Evolutionary conservation across 345 rosid genomes (phyloP).

Genomic region (Linum tenue): DNA sequence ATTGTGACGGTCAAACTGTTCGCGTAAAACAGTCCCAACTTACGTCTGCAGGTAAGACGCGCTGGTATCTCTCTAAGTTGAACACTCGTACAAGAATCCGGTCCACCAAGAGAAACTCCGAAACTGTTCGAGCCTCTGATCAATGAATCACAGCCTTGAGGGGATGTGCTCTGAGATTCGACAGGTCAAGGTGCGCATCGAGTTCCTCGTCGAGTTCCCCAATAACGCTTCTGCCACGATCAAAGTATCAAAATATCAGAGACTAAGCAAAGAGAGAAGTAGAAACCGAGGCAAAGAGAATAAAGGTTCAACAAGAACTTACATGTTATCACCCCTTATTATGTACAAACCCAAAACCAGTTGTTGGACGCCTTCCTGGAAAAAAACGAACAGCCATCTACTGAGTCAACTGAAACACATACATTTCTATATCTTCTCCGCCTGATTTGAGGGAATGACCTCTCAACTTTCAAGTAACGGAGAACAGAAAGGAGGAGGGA

Average conservation of each 20-base stretch:
- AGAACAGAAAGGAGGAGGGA: neutral
- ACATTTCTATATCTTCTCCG: too few relatives aligned
- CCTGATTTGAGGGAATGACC: neutral
- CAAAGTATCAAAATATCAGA: neutral
- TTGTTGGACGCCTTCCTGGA: constrained; percentile 94
- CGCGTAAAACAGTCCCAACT: too few relatives aligned
- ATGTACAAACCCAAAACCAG: constrained; percentile 88
- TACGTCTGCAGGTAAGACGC: too few relatives aligned
- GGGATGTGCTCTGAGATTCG: constrained; percentile 89
- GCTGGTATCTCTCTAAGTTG: too few relatives aligned
- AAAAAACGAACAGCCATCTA: neutral
- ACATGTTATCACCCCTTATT: constrained; percentile 99
- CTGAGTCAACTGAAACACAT: neutral
- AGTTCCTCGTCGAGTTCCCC: constrained; percentile 93
- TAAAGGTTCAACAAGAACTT: constrained; percentile 5
- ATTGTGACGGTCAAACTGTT: too few relatives aligned
- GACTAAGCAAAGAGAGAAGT: neutral
- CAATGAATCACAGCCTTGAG: constrained; percentile 86
- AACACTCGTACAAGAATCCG: too few relatives aligned
- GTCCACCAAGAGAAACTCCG: neutral
- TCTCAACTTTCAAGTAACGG: neutral
- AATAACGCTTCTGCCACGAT: constrained; percentile 63
- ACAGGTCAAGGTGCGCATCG: constrained; percentile 62
- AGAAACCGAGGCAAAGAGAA: neutral
- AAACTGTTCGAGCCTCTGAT: constrained; percentile 8